Conservation (phyloP, 176 grass and related monocot species). For the Triticum monococcum region DNA sequence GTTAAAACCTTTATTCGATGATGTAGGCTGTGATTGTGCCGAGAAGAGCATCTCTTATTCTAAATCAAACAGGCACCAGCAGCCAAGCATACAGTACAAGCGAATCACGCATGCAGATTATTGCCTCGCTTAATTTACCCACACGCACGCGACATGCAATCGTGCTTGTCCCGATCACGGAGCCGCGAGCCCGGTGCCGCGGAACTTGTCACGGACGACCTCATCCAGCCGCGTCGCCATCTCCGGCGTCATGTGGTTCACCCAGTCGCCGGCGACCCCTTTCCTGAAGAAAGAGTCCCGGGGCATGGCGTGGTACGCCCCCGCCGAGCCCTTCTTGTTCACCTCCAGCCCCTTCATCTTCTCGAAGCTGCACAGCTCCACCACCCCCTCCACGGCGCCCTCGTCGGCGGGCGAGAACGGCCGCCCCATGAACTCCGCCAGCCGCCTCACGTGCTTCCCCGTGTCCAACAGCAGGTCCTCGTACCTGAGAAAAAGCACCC, state of each 20-base stretch:
- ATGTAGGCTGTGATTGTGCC: not conserved
- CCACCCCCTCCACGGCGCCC: conserved; percentile 14
- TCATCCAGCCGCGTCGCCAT: conserved; percentile 38
- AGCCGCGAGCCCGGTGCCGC: conserved; percentile 7
- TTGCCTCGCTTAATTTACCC: not conserved
- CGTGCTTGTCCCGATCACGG: not conserved
- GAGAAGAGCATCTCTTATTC: not conserved
- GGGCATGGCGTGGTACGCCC: not conserved
- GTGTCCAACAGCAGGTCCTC: conserved; percentile 44
- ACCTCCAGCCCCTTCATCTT: conserved; percentile 46
- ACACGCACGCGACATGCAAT: not conserved
- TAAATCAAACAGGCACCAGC: not conserved
- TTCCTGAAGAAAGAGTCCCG: conserved; percentile 32
- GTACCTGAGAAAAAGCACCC: conserved; percentile 50
- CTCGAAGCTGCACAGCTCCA: conserved; percentile 52
- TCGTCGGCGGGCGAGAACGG: conserved; percentile 46
- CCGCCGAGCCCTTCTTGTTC: conserved; percentile 15
- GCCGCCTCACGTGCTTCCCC: not conserved
- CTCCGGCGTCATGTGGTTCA: conserved; percentile 33
- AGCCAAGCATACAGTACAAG: not conserved
- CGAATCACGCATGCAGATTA: not conserved
- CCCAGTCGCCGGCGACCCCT: conserved; percentile 49
- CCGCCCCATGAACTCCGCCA: conserved; percentile 43
- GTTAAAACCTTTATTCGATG: not conserved
- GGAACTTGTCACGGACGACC: conserved; percentile 26